Percentiles rank a stretch among this genome's conserved stretches.
These are phyloP conservation scores for Fraxinus floribunda DNA, from an alignment of 305 asterid genomes.

Conservation along the genomic window DNA sequence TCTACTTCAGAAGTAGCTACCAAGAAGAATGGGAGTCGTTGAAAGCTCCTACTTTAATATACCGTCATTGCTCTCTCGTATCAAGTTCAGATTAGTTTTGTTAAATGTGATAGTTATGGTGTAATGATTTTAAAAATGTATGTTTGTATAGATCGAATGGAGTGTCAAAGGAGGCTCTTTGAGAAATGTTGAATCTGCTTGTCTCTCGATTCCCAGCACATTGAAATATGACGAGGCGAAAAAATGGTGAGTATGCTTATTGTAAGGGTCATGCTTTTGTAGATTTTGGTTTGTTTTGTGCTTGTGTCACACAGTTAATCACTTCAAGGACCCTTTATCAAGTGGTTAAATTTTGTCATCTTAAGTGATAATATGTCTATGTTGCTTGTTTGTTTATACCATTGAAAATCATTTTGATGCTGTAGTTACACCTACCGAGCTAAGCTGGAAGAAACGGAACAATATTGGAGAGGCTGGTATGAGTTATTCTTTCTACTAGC, in stretches of 20 bases:
- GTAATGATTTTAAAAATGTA: conserved; percentile 12
- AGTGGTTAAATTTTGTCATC: background rate
- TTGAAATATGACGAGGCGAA: conserved; percentile 69
- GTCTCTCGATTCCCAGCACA: conserved; percentile 88
- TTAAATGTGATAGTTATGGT: conserved; percentile 6
- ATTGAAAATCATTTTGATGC: conserved; percentile 27
- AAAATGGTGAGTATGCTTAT: conserved; percentile 60
- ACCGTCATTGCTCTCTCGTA: background rate
- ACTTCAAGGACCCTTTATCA: conserved; percentile 4
- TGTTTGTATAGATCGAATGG: conserved; percentile 76
- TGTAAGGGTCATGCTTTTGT: conserved; percentile 6
- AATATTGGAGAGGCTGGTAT: conserved; percentile 96
- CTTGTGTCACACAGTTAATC: conserved; percentile 16
- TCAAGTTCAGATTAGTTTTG: conserved; percentile 11
- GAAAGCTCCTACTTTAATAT: conserved; percentile 1
- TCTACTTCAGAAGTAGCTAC: conserved; percentile 4
- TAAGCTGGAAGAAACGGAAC: conserved; percentile 85
- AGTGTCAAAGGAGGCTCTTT: conserved; percentile 84
- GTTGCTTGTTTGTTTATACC: conserved; percentile 8
- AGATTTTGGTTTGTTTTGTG: conserved; percentile 13
- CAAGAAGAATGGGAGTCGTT: background rate
- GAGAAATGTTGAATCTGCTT: conserved; percentile 88
- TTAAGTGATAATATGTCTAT: background rate
- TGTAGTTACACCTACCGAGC: conserved; percentile 87
- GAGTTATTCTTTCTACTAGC: conserved; percentile 27